Evolutionary conservation across 2,329 filamentous ascomycete species (phyloP), one percentile per base, ranked within the genome.

Genomic region (Phialophora expanda): DNA sequence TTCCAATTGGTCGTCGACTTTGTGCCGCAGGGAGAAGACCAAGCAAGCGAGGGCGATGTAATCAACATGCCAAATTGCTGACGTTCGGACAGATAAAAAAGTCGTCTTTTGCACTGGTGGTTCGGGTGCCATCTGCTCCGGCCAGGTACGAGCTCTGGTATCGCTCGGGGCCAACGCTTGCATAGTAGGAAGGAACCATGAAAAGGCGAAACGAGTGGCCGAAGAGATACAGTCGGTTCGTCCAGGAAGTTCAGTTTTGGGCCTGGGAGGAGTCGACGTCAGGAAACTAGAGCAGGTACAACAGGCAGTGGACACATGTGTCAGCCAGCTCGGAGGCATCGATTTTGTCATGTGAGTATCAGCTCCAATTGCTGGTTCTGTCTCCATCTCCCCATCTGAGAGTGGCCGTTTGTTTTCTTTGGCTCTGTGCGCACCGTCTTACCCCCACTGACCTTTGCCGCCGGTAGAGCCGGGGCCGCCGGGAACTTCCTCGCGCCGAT

Each of bases 81-180:
- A 48, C 44, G 7, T 8, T 48, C 14, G 30, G 1, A 22, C 46
- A 61, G 58, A 20, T 7, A 58, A 89, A 76, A 93, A 95, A 74
- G 93, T 98, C 46, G 86, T 94, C 71, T 97, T 98, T 79, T 96
- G 96, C 74, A 98, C 94, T 3, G 94, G 94, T 64, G 94, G 94
- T 62, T 92, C 92, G 3, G 94, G 94, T 60, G 89, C 90, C 28
- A 98, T 98, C 74, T 97, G 94, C 82, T 94, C 90, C 73, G 93
- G 91, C 65, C 94, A 98, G 81, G 95, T 96, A 32, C 87, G 92
- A 70, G 94, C 94, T 4, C 83, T 98, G 66, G 92, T 98, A 24
- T 86, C 93, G 66, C 87, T 98, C 5, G 94, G 94, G 59, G 93
- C 93, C 53, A 90, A 97, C 73, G 94, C 94, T 57, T 96, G 91